These are phyloP conservation scores for Tremella yokohamensis DNA, from an alignment of 768 basidiomycete species.

Conservation along the genomic window DNA sequence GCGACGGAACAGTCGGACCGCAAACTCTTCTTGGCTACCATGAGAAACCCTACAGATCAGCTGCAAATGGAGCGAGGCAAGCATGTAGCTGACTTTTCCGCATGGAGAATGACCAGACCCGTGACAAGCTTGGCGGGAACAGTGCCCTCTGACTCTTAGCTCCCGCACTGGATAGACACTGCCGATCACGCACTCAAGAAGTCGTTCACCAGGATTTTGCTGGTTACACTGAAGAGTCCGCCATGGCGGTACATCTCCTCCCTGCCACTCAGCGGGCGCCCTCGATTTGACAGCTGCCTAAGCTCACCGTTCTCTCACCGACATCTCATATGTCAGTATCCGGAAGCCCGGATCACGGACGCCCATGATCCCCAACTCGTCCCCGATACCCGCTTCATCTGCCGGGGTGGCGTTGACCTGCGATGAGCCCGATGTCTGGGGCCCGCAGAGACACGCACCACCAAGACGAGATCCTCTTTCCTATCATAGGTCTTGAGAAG, in stretches of 20 bases:
- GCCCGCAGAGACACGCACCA: constrained; percentile 64
- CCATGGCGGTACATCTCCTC: constrained; percentile 82
- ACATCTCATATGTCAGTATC: constrained; percentile 76
- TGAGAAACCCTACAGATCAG: constrained; percentile 65
- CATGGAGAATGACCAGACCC: constrained; percentile 83
- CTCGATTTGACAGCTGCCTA: background rate
- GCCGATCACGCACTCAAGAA: constrained; percentile 62
- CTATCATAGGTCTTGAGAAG: constrained; percentile 90
- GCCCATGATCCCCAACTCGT: constrained; percentile 88
- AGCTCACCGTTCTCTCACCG: constrained; percentile 69
- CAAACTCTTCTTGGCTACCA: constrained; percentile 83
- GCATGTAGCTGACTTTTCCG: constrained; percentile 65
- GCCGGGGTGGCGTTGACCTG: constrained; percentile 58
- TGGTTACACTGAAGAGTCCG: constrained; percentile 86
- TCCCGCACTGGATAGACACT: background rate
- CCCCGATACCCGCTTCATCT: constrained; percentile 86
- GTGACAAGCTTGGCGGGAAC: constrained; percentile 82
- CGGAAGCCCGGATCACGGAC: constrained; percentile 80
- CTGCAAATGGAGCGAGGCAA: background rate
- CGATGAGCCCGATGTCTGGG: background rate
- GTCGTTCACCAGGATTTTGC: constrained; percentile 89
- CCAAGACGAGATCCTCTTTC: constrained; percentile 72
- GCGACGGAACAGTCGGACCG: constrained; percentile 83
- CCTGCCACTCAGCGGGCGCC: constrained; percentile 52
- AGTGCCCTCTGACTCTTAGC: constrained; percentile 54